phyloP scores from a whole-genome alignment of 2,329 filamentous ascomycete genomes.

The Blastomyces silverae region DNA sequence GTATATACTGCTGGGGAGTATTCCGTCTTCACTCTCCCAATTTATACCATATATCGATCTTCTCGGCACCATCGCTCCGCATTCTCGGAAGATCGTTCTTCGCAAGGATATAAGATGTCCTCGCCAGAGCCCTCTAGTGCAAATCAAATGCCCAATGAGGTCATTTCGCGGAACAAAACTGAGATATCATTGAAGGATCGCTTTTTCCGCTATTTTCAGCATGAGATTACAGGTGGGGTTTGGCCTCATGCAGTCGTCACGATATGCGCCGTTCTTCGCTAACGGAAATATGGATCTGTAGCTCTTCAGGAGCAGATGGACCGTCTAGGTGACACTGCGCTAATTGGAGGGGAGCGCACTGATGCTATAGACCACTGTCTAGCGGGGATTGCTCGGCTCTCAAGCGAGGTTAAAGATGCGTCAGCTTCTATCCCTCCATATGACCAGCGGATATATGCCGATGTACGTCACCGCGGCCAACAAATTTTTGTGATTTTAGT shows the following conservation, averaged over 20 bases:
- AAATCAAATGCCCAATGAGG: conserved; percentile 21
- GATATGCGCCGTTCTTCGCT: not conserved
- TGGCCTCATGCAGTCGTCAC: not conserved
- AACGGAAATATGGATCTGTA: conserved; percentile 33
- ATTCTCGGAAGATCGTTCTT: not conserved
- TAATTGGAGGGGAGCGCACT: conserved; percentile 65
- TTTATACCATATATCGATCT: not conserved
- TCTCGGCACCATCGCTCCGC: not conserved
- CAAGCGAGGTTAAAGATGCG: conserved; percentile 77
- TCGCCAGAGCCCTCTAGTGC: not conserved
- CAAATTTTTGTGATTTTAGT: conserved; percentile 21
- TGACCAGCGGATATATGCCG: conserved; percentile 77
- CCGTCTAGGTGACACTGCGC: conserved; percentile 56
- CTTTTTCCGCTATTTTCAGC: conserved; percentile 79
- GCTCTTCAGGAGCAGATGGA: conserved; percentile 71
- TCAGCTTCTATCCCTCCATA: conserved; percentile 77
- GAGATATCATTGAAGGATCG: conserved; percentile 58
- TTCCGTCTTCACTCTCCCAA: not conserved
- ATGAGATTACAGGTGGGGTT: conserved; percentile 60
- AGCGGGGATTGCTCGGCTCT: conserved; percentile 69
- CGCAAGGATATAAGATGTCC: conserved; percentile 7
- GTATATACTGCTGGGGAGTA: not conserved
- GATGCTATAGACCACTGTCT: conserved; percentile 76
- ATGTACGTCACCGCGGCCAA: conserved; percentile 46
- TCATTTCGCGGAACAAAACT: conserved; percentile 29